Evolutionary conservation across 768 basidiomycete genomes (phyloP), one percentile per base, ranked within the genome.

Genomic region (Agaricus blazei): DNA sequence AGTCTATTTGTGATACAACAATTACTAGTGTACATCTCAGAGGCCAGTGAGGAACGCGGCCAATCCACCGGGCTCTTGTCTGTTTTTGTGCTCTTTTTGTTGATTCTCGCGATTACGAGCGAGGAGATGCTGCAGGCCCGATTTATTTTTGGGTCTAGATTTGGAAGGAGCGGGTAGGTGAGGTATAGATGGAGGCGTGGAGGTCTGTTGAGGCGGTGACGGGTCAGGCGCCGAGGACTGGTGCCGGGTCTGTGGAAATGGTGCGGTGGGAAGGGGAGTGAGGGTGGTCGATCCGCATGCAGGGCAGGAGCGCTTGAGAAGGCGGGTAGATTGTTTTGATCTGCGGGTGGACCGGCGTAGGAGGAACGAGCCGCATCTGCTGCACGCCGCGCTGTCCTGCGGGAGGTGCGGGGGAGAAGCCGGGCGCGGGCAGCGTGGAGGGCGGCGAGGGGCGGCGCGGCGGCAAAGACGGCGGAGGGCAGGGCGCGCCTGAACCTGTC

Each of bases 81-180:
- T 65, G 57, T 58, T 58, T 38, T 62, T 47, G 38, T 62, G 65
- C 67, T 75, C 73, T 60, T 72, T 70, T 63, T 79, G 73, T 47
- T 54, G 24, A 61, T 77, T 73, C 59, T 84, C 73, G 46, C 77
- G 80, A 58, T 85, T 87, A 40, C 80, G 78, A 27, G 77, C 76
- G 34, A 90, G 72, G 73, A 91, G 77, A 42, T 82, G 77, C 64
- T 83, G 85, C 41, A 91, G 64, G 9, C 76, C 76, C 0, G 76
- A 67, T 60, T 77, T 80, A 66, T 82, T 82, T 68, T 85, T 87
- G 9, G 72, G 64, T 9, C 75, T 74, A 7, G 70, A 52, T 51
- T 72, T 78, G 4, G 63, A 29, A 29, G 60, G 51, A 31, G 23
- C 11, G 23, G 54, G 4, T 36, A 14, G 29, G 3, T 26, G 52